Percentiles rank a stretch among this genome's conserved stretches.
phyloP scores from a whole-genome alignment of 2,329 filamentous ascomycete species.

The Beauveria scarabaeidicola region DNA sequence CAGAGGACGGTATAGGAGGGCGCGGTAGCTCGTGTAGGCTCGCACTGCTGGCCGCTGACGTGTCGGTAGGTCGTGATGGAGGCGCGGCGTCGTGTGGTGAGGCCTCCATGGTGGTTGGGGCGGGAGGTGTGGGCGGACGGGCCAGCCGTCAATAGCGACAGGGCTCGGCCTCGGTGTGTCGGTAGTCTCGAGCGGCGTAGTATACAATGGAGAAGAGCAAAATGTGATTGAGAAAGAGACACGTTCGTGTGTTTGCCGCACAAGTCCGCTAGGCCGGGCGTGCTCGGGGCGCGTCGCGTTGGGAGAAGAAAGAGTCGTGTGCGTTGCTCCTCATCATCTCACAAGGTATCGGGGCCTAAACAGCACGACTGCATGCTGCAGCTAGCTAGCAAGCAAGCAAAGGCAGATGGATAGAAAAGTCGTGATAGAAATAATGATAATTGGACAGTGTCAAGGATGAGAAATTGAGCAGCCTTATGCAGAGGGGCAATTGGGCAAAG shows the following conservation, averaged over 20 bases:
- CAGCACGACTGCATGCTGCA: neutral
- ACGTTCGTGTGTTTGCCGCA: neutral
- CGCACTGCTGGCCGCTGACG: neutral
- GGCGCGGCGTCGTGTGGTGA: neutral
- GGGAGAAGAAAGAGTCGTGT: neutral
- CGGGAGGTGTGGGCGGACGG: neutral
- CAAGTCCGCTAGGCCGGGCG: neutral
- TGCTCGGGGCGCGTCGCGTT: constrained; percentile 3
- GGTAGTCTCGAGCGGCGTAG: neutral
- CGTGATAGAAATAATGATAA: neutral
- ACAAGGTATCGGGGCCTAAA: neutral
- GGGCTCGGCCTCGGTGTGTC: neutral
- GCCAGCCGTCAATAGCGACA: neutral
- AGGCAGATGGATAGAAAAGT: neutral
- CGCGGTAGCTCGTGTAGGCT: constrained; percentile 26
- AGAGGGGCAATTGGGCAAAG: constrained; percentile 4
- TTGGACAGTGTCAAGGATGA: neutral
- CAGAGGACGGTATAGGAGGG: constrained; percentile 33
- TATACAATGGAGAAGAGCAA: neutral
- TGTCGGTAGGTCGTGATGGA: neutral
- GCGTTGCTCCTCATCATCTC: constrained; percentile 2
- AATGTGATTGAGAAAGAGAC: too few species aligned
- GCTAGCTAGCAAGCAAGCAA: neutral
- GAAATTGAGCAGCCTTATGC: neutral
- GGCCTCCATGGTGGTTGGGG: neutral